Percentiles rank a stretch among this genome's conserved stretches.
Conservation (phyloP, 2,329 filamentous ascomycete genomes). For the Talaromyces sp. region DNA sequence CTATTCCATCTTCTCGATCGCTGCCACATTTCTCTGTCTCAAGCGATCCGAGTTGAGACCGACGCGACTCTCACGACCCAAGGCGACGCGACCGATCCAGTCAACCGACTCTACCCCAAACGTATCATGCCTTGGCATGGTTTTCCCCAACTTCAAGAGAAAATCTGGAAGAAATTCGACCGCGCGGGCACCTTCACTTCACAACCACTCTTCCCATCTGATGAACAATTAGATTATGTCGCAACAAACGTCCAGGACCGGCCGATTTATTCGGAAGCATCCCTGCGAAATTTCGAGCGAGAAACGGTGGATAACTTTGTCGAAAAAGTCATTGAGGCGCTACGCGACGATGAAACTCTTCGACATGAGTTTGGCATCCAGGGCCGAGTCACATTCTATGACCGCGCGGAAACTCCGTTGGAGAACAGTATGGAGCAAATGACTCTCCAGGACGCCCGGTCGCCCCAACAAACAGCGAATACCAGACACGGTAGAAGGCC, state of each 20-base stretch:
- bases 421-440: slow-evolving; percentile 23
- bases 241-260: slow-evolving; percentile 7
- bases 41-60: slow-evolving; percentile 26
- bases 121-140: slow-evolving; percentile 25
- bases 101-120: slow-evolving; percentile 17
- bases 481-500: slow-evolving; percentile 12
- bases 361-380: slow-evolving; percentile 18
- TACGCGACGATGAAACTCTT: slow-evolving; percentile 21
- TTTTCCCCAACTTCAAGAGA: slow-evolving; percentile 28
- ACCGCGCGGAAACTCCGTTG: slow-evolving; percentile 17
- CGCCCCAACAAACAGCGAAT: slow-evolving; percentile 10
- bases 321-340: slow-evolving; percentile 18
- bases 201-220: slow-evolving; percentile 19
- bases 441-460: slow-evolving; percentile 13
- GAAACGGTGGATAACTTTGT: slow-evolving; percentile 30
- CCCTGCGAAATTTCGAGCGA: slow-evolving; percentile 27
- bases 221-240: slow-evolving; percentile 20
- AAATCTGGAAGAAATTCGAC: slow-evolving; percentile 27
- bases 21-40: slow-evolving; percentile 25
- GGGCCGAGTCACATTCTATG: slow-evolving; percentile 20
- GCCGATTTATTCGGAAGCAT: slow-evolving; percentile 27
- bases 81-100: slow-evolving; percentile 21
- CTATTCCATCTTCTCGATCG: slow-evolving; percentile 26
- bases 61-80: slow-evolving; percentile 27
- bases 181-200: slow-evolving; percentile 16